Evolutionary conservation across 129 eudicot species (phyloP).

Genomic region (carrot (Daucus carota)): DNA sequence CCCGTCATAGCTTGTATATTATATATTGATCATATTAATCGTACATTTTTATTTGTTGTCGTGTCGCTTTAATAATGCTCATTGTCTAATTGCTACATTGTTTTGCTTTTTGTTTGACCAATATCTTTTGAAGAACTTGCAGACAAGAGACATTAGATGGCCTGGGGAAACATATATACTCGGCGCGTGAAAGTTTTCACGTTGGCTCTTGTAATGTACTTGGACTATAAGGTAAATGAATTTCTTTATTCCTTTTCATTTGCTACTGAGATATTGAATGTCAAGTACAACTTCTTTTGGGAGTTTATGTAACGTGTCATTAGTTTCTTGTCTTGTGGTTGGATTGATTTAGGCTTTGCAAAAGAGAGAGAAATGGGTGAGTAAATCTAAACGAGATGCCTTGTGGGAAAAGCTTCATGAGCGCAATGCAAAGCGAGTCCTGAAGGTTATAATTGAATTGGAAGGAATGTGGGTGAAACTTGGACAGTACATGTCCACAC

Average conservation of each 20-base stretch:
- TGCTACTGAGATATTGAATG: neutral
- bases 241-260: neutral
- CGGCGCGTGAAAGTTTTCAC: constrained; percentile 81
- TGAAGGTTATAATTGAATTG: constrained; percentile 56
- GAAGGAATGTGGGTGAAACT: constrained; percentile 98
- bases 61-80: neutral
- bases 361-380: constrained; percentile 75
- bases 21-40: neutral
- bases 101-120: constrained; percentile 11
- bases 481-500: constrained; percentile 93
- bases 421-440: constrained; percentile 93
- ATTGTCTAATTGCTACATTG: neutral
- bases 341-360: constrained; percentile 54
- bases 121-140: constrained; percentile 8
- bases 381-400: constrained; percentile 45
- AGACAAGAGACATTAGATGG: constrained; percentile 39
- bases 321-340: constrained; percentile 3
- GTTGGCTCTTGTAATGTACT: constrained; percentile 60
- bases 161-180: constrained; percentile 68
- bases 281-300: neutral
- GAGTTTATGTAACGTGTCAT: neutral
- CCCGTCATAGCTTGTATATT: neutral
- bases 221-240: constrained; percentile 69
- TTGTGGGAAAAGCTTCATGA: constrained; percentile 94
- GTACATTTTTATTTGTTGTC: neutral